phyloP scores from a whole-genome alignment of 2,329 filamentous ascomycete genomes.

The Fusarium sacchari region DNA sequence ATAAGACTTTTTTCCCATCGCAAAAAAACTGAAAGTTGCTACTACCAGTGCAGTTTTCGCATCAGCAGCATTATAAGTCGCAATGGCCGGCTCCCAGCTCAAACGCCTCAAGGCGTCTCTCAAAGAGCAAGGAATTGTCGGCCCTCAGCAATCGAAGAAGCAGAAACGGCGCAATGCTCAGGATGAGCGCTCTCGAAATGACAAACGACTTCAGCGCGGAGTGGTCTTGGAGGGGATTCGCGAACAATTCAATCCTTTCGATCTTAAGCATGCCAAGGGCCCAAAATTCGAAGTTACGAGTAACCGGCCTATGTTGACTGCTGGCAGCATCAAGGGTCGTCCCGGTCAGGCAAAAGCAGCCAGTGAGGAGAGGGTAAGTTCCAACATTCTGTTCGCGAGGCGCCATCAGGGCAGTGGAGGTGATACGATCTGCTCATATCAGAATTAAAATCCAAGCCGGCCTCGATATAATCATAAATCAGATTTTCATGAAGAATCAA shows the following conservation, averaged over 20 bases:
- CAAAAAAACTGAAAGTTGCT: slow-evolving; percentile 36
- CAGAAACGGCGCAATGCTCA: slow-evolving; percentile 81
- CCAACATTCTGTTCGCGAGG: not conserved
- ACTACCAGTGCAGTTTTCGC: slow-evolving; percentile 14
- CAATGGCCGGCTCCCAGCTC: slow-evolving; percentile 94
- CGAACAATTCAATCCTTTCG: slow-evolving; percentile 98
- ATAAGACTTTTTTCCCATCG: slow-evolving; percentile 43
- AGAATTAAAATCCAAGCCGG: not conserved
- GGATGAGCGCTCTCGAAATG: slow-evolving; percentile 70
- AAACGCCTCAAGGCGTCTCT: slow-evolving; percentile 95
- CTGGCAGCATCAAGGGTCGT: slow-evolving; percentile 72
- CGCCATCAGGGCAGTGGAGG: not conserved
- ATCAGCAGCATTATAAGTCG: slow-evolving; percentile 40
- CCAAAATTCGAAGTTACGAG: slow-evolving; percentile 88
- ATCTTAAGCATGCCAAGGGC: slow-evolving; percentile 83
- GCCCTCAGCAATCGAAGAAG: slow-evolving; percentile 95
- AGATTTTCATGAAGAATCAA: not conserved
- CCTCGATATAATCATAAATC: not conserved
- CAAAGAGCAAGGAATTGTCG: slow-evolving; percentile 86
- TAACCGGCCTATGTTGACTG: slow-evolving; percentile 64
- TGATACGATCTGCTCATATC: not conserved
- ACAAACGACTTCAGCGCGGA: slow-evolving; percentile 80
- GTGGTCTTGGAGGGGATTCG: slow-evolving; percentile 86
- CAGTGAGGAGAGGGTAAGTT: slow-evolving; percentile 81
- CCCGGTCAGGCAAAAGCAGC: slow-evolving; percentile 86